Conservation (phyloP, 305 asterid genomes). For the Plantago lanceolata region DNA sequence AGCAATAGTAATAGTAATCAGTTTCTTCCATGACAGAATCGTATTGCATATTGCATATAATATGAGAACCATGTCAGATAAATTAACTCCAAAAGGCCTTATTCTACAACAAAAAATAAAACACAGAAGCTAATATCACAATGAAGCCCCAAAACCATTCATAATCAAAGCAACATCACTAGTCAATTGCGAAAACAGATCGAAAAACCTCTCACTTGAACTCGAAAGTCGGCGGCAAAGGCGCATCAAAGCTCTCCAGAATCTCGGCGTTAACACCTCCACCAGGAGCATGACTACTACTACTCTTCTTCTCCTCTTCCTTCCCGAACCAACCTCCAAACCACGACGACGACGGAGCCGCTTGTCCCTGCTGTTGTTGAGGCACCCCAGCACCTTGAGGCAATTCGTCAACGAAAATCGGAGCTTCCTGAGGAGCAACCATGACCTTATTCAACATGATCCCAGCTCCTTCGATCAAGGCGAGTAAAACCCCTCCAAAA, state of each 20-base stretch:
- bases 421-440: conserved; percentile 33
- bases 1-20: background rate
- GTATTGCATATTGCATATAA: background rate
- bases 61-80: background rate
- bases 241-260: conserved; percentile 55
- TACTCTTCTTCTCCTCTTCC: conserved; percentile 31
- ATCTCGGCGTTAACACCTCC: conserved; percentile 44
- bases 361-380: background rate
- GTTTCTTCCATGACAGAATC: background rate
- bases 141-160: background rate
- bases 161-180: background rate
- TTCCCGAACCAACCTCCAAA: conserved; percentile 42
- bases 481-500: conserved; percentile 37
- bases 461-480: conserved; percentile 47
- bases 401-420: conserved; percentile 12
- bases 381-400: background rate
- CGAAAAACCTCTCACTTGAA: conserved; percentile 30
- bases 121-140: background rate
- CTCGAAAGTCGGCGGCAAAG: conserved; percentile 49
- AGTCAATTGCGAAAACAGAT: background rate
- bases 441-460: conserved; percentile 37
- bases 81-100: background rate
- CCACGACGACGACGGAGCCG: conserved; percentile 35
- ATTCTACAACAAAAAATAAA: conserved; percentile 7
- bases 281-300: conserved; percentile 11